Base-by-base conservation (phyloP, 2,329 filamentous ascomycete species). In the Ophiosphaerella narmari region DNA sequence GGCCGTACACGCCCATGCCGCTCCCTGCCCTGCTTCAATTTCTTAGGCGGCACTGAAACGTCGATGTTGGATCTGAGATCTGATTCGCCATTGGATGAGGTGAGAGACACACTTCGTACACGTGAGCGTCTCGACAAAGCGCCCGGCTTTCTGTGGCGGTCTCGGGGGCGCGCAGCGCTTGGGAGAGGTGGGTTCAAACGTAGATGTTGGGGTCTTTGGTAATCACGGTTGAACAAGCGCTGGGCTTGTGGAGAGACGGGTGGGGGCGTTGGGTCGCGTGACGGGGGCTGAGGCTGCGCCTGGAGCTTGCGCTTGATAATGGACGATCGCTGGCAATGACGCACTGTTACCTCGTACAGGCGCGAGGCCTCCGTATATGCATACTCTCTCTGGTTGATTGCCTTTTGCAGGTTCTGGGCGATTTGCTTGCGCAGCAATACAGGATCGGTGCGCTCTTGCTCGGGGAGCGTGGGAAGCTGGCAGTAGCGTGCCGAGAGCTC, bases 241-340 rank as follows among this genome's bases (percentile, higher is more conserved):
- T 66, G 56, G 37, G 66, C 64, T 43, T 74, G 73, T 5, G 76
- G 75, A 24, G 76, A 77, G 50, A 73, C 60, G 21, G 77, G 74
- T 3, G 68, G 71, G 31, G 81, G 82, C 1, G 82, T 83, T n/a
- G 84, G 81, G 58, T 86, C 84, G 56, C 81, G 78, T 16, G 82
- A 84, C 2, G 82, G 79, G 14, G 83, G 84, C 67, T 82, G 78
- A 2, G 84, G 83, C 40, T 86, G 77, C 9, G 82, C 80, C 53
- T 85, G 79, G 16, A 87, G 78, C 71, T 86, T 87, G 60, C 79
- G 78, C 49, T 80, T 82, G 61, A 87, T 86, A 48, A 80, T 79
- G 43, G 78, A 79, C 41, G 87, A 70, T 39, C 83, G 78, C 57
- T 80, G 79, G 57, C 80, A 78, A 63, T 84, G 81, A 59, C 81